Percentiles rank a stretch among this genome's conserved stretches.
phyloP scores from a whole-genome alignment of 2,329 filamentous ascomycete genomes.

The Aspergillus quadrilineatus region DNA sequence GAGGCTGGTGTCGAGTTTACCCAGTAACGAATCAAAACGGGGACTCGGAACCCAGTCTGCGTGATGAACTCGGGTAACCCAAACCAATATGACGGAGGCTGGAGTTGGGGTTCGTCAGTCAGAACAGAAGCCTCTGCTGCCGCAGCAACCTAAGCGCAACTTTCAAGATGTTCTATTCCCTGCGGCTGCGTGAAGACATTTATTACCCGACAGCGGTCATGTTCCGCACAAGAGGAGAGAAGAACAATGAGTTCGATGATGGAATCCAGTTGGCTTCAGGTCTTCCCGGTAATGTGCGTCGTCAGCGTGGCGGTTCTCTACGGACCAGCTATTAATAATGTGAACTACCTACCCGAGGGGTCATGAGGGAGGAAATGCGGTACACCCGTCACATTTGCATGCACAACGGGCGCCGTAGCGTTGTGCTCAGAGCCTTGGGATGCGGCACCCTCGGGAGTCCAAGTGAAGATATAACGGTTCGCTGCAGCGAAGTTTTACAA shows the following conservation, averaged over 20 bases:
- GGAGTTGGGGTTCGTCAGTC: slow-evolving; percentile 62
- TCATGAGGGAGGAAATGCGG: slow-evolving; percentile 64
- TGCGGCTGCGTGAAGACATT: slow-evolving; percentile 51
- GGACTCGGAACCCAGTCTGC: slow-evolving; percentile 47
- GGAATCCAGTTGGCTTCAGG: slow-evolving; percentile 31
- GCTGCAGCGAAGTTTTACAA: slow-evolving; percentile 61
- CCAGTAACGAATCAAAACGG: slow-evolving; percentile 21
- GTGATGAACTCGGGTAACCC: slow-evolving; percentile 68
- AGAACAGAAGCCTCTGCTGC: slow-evolving; percentile 69
- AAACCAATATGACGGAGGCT: slow-evolving; percentile 60
- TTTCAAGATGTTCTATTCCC: slow-evolving; percentile 53
- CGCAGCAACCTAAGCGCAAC: slow-evolving; percentile 50
- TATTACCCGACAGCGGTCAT: slow-evolving; percentile 63
- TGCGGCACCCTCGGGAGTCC: slow-evolving; percentile 69
- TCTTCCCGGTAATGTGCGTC: slow-evolving; percentile 56
- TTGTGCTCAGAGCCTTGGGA: slow-evolving; percentile 68
- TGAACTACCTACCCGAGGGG: slow-evolving; percentile 30
- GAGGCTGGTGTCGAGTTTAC: slow-evolving; percentile 53
- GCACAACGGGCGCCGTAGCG: slow-evolving; percentile 53
- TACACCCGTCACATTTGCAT: slow-evolving; percentile 61
- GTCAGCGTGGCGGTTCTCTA: slow-evolving; percentile 61
- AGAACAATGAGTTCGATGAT: slow-evolving; percentile 49
- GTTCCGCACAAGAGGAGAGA: slow-evolving; percentile 52
- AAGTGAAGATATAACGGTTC: slow-evolving; percentile 58
- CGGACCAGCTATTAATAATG: slow-evolving; percentile 36